These are phyloP conservation scores for Atkinsonella texensis DNA, from an alignment of 2,329 filamentous ascomycete species.

Conservation along the genomic window DNA sequence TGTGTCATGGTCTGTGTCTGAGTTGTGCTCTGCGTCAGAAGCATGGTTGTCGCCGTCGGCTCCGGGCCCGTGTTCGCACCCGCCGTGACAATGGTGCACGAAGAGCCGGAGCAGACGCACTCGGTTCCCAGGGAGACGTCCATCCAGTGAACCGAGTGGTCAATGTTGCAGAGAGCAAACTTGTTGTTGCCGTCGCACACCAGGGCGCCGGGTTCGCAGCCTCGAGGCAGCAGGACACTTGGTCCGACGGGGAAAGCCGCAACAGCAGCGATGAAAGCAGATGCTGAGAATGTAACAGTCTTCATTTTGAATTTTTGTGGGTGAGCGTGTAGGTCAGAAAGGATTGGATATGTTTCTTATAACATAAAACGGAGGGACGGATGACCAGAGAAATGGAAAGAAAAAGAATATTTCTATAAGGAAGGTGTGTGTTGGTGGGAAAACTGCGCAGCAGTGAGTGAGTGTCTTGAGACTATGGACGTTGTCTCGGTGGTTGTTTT, in stretches of 20 bases:
- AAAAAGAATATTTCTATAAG: background rate
- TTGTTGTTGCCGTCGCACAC: slow-evolving; percentile 1
- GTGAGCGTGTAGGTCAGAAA: background rate
- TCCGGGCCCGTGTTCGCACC: background rate
- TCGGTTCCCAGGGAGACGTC: background rate
- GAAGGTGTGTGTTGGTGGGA: background rate
- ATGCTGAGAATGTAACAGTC: background rate
- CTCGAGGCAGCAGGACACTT: background rate
- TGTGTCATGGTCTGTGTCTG: background rate
- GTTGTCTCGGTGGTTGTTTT: background rate
- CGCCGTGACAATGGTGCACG: background rate
- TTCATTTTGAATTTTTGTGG: background rate
- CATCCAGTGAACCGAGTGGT: background rate
- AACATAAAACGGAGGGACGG: background rate
- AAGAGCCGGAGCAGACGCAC: background rate
- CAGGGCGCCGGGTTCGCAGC: slow-evolving; percentile 1
- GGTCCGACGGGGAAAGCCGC: slow-evolving; percentile 1
- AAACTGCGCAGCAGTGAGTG: background rate
- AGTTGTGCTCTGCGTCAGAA: background rate
- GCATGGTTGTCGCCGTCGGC: background rate
- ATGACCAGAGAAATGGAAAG: background rate
- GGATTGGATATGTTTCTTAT: background rate
- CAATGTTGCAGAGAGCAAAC: slow-evolving; percentile 2
- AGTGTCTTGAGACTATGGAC: background rate
- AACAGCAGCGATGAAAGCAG: background rate